Percentiles rank a stretch among this genome's conserved stretches.
phyloP scores from a whole-genome alignment of 345 rosid species.

The Mercurialis annua region DNA sequence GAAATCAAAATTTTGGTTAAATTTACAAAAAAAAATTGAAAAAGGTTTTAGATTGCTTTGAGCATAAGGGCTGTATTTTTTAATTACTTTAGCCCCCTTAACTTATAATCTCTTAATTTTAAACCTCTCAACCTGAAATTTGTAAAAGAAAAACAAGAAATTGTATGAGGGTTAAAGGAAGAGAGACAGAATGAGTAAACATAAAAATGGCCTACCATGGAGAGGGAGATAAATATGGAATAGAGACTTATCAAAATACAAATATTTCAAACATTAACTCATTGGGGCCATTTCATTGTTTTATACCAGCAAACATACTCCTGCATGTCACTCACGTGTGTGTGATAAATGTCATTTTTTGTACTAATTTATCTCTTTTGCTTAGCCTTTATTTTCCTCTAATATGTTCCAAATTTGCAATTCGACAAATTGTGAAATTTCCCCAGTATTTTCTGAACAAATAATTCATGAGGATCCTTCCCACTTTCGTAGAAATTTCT shows the following conservation, averaged over 20 bases:
- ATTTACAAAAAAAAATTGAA: too few relatives aligned
- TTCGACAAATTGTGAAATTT: not conserved
- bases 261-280: not conserved
- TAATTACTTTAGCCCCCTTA: too few relatives aligned
- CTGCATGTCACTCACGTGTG: slow-evolving; percentile 37
- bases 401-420: not conserved
- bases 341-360: slow-evolving; percentile 30
- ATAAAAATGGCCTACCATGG: not conserved
- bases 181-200: not conserved
- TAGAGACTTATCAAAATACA: slow-evolving; percentile 3
- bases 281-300: not conserved
- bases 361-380: not conserved
- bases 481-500: slow-evolving; percentile 34
- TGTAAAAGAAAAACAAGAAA: not conserved
- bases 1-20: too few relatives aligned
- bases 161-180: not conserved
- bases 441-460: not conserved
- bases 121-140: not conserved
- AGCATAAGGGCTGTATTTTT: too few relatives aligned
- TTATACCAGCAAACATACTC: not conserved
- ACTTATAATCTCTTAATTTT: too few relatives aligned
- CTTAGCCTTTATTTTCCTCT: not conserved
- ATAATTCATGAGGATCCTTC: slow-evolving; percentile 15
- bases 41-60: too few relatives aligned
- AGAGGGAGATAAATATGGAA: not conserved